phyloP scores from a whole-genome alignment of 2,329 filamentous ascomycete genomes.

The Pyrenochaeta sp. region DNA sequence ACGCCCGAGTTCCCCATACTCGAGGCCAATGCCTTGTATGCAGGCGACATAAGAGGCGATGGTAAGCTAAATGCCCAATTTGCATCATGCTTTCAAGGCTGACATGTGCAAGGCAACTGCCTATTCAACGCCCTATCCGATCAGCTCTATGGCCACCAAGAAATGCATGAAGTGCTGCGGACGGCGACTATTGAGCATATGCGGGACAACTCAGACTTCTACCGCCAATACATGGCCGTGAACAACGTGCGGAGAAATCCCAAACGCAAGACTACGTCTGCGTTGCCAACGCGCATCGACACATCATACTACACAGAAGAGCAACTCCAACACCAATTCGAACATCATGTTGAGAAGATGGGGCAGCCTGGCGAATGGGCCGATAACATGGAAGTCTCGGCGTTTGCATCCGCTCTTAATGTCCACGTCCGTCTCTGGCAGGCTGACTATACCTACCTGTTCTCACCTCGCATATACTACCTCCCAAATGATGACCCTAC shows the following conservation, averaged over 20 bases:
- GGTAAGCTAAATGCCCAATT: slow-evolving; percentile 58
- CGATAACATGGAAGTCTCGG: slow-evolving; percentile 72
- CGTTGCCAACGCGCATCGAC: slow-evolving; percentile 54
- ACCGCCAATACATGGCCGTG: slow-evolving; percentile 70
- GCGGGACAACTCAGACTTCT: slow-evolving; percentile 66
- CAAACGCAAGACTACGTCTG: slow-evolving; percentile 64
- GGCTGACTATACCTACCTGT: slow-evolving; percentile 60
- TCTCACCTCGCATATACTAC: slow-evolving; percentile 53
- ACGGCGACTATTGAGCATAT: slow-evolving; percentile 68
- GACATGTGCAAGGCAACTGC: slow-evolving; percentile 66
- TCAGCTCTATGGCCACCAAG: slow-evolving; percentile 70
- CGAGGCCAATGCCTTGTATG: slow-evolving; percentile 65
- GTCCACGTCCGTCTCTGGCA: slow-evolving; percentile 71
- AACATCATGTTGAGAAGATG: slow-evolving; percentile 67
- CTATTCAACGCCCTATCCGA: slow-evolving; percentile 74
- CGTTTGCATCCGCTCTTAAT: slow-evolving; percentile 69
- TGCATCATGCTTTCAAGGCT: slow-evolving; percentile 20
- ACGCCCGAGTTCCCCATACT: slow-evolving; percentile 64
- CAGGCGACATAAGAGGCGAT: slow-evolving; percentile 67
- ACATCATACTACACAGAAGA: slow-evolving; percentile 59
- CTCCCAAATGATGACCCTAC: slow-evolving; percentile 35
- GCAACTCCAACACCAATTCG: slow-evolving; percentile 62
- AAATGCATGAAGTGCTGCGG: slow-evolving; percentile 67
- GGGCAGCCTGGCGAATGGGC: slow-evolving; percentile 68
- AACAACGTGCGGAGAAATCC: slow-evolving; percentile 62